Percentiles rank a stretch among this genome's conserved stretches.
phyloP scores from a whole-genome alignment of 2,329 filamentous ascomycete genomes.

The Elsinoe australis region DNA sequence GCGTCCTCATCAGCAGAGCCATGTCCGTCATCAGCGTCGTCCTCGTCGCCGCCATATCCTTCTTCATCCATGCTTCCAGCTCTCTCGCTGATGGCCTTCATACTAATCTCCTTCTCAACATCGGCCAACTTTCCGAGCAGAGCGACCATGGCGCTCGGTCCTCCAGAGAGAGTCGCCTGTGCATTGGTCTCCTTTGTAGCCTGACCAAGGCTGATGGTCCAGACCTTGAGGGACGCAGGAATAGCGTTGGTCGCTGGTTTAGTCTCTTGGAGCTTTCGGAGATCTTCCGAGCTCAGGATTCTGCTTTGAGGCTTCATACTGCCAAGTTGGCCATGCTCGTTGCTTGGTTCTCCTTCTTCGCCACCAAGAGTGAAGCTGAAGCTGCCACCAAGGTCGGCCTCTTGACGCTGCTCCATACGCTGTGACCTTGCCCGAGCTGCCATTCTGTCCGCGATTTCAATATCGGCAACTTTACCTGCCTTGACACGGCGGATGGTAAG shows the following conservation, averaged over 20 bases:
- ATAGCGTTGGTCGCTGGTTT: not conserved
- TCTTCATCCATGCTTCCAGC: not conserved
- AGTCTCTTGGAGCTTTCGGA: not conserved
- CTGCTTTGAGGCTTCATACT: not conserved
- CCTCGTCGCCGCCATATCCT: not conserved
- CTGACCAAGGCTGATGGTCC: slow-evolving; percentile 4
- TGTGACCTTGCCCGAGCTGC: not conserved
- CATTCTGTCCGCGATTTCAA: not conserved
- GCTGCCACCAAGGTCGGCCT: not conserved
- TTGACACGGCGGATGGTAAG: not conserved
- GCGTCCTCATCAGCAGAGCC: not conserved
- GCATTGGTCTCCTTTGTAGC: slow-evolving; percentile 4
- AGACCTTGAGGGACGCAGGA: slow-evolving; percentile 10
- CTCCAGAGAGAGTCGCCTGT: slow-evolving; percentile 3
- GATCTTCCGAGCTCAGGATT: not conserved
- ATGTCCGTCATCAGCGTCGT: not conserved
- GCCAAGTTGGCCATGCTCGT: not conserved
- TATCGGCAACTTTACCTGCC: not conserved
- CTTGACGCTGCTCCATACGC: not conserved
- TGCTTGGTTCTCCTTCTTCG: not conserved
- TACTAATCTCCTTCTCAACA: not conserved
- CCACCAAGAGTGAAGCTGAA: slow-evolving; percentile 1
- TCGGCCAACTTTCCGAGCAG: slow-evolving; percentile 3
- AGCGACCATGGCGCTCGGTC: not conserved
- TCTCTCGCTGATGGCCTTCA: not conserved